phyloP scores from a whole-genome alignment of 768 basidiomycete species.

The Paxillus involutus region DNA sequence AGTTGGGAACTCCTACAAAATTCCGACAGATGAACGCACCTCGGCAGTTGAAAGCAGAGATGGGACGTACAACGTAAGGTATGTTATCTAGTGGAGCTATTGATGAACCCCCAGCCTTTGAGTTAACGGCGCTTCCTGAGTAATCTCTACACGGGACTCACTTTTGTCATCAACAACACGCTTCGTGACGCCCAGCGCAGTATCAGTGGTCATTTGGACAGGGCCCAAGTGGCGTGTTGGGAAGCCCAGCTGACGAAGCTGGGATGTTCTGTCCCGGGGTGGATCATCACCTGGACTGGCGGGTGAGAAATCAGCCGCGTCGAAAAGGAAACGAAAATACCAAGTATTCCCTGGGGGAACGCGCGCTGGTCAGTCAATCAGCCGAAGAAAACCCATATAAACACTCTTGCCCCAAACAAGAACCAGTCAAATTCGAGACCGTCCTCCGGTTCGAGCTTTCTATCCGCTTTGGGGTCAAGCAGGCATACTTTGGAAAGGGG shows the following conservation, averaged over 20 bases:
- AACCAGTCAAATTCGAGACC: conserved; percentile 84
- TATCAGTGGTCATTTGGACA: conserved; percentile 98
- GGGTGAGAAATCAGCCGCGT: background rate
- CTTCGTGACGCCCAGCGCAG: conserved; percentile 90
- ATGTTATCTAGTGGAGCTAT: conserved; percentile 68
- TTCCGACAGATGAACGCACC: background rate
- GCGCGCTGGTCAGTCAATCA: background rate
- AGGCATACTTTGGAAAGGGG: conserved; percentile 73
- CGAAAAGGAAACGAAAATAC: conserved; percentile 26
- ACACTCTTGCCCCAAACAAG: conserved; percentile 74
- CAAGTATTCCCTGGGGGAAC: conserved; percentile 56
- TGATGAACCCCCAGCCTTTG: background rate
- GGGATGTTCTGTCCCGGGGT: conserved; percentile 88
- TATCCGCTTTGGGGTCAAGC: conserved; percentile 87
- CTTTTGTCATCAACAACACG: conserved; percentile 72
- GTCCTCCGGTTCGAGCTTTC: conserved; percentile 72
- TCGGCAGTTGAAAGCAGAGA: background rate
- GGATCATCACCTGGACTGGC: conserved; percentile 83
- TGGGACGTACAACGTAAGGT: conserved; percentile 58
- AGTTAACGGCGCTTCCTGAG: background rate
- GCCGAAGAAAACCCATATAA: background rate
- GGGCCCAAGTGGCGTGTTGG: conserved; percentile 82
- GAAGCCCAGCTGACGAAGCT: conserved; percentile 85
- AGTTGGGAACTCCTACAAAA: conserved; percentile 79
- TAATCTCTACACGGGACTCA: conserved; percentile 26